A percentile compares a stretch with the other conserved stretches of the same genome.
Conservation (phyloP, 2,329 filamentous ascomycete genomes). For the Rhynchosporium secalis region DNA sequence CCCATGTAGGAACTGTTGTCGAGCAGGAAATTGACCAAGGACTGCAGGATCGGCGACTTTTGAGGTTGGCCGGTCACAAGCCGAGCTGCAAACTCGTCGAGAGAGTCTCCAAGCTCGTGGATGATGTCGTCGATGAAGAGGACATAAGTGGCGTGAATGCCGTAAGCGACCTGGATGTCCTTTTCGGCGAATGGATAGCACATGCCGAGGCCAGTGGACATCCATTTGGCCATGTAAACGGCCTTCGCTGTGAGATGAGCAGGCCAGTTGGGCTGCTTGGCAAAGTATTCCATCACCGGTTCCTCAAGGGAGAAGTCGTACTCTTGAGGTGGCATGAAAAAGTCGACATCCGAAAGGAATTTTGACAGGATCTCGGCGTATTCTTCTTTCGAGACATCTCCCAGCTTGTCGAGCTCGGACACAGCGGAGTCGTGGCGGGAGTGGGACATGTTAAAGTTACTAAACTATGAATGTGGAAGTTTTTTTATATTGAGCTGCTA, state of each 20-base stretch:
- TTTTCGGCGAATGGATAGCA: slow-evolving; percentile 10
- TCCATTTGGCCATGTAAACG: slow-evolving; percentile 10
- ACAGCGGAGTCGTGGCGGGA: slow-evolving; percentile 10
- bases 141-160: slow-evolving; percentile 8
- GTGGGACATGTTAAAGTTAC: slow-evolving; percentile 2
- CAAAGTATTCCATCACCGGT: slow-evolving; percentile 6
- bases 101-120: slow-evolving; percentile 6
- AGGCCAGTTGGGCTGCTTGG: slow-evolving; percentile 8
- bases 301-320: slow-evolving; percentile 12
- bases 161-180: slow-evolving; percentile 8
- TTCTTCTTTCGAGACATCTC: slow-evolving; percentile 14
- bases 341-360: slow-evolving; percentile 11
- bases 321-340: slow-evolving; percentile 1
- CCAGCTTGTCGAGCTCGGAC: background rate
- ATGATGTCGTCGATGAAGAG: slow-evolving; percentile 12
- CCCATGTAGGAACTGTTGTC: slow-evolving; percentile 9
- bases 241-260: slow-evolving; percentile 8
- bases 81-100: slow-evolving; percentile 2
- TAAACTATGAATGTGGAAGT: background rate
- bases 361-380: slow-evolving; percentile 11
- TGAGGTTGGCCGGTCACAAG: slow-evolving; percentile 4
- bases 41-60: slow-evolving; percentile 8
- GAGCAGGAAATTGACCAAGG: slow-evolving; percentile 10
- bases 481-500: background rate
- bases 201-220: slow-evolving; percentile 8